Conservation (phyloP, 768 basidiomycete species). For the Dictyophora rubrovolvata region DNA sequence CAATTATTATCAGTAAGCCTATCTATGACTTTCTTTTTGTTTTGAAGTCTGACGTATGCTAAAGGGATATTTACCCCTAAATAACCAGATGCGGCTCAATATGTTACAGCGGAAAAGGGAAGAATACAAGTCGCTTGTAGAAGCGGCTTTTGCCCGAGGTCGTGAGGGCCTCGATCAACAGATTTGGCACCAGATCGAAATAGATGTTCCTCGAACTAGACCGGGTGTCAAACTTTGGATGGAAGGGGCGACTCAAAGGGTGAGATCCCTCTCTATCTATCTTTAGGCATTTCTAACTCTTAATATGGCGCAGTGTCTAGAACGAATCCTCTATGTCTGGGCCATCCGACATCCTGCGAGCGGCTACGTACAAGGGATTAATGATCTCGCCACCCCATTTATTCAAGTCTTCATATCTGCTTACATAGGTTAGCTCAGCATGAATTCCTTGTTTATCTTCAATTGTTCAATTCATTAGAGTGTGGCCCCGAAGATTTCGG, state of each 20-base stretch:
- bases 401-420: conserved; percentile 94
- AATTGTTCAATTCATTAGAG: conserved; percentile 36
- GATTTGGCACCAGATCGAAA: conserved; percentile 99
- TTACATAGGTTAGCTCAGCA: conserved; percentile 64
- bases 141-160: conserved; percentile 81
- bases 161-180: conserved; percentile 83
- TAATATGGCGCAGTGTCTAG: conserved; percentile 55
- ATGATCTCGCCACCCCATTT: conserved; percentile 95
- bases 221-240: conserved; percentile 91
- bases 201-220: conserved; percentile 91
- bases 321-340: conserved; percentile 96
- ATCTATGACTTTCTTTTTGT: conserved; percentile 21
- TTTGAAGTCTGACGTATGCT: no score
- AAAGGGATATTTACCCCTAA: conserved; percentile 88
- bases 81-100: conserved; percentile 58
- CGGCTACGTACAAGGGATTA: conserved; percentile 98
- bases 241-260: conserved; percentile 80
- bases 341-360: conserved; percentile 97
- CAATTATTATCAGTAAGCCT: conserved; percentile 73
- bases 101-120: conserved; percentile 84
- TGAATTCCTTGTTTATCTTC: not conserved
- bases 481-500: conserved; percentile 87
- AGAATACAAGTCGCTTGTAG: conserved; percentile 85
- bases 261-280: conserved; percentile 27
- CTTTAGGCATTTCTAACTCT: conserved; percentile 10